Evolutionary conservation across 2,329 filamentous ascomycete species (phyloP).

Genomic region (Zasmidium cellare): DNA sequence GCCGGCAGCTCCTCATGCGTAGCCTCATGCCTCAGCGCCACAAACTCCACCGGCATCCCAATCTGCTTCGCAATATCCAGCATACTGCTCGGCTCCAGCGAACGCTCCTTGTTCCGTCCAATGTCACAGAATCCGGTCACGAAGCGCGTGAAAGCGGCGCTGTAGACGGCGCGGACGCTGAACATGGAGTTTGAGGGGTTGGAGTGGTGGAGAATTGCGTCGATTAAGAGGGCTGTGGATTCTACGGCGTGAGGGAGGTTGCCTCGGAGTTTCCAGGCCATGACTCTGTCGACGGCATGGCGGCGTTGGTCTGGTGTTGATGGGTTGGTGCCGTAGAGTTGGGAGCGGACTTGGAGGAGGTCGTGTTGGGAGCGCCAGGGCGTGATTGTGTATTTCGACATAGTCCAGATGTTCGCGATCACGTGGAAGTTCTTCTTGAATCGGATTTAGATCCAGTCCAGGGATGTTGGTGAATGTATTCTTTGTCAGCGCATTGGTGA

Average conservation of each 20-base stretch:
- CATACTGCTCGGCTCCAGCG: conserved; percentile 66
- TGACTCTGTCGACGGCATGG: conserved; percentile 42
- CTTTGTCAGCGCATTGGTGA: conserved; percentile 3
- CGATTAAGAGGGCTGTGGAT: conserved; percentile 71
- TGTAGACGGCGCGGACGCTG: conserved; percentile 68
- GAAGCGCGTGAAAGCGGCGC: conserved; percentile 68
- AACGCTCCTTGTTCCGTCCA: conserved; percentile 62
- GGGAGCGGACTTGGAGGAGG: conserved; percentile 63
- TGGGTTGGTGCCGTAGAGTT: conserved; percentile 58
- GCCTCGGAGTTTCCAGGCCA: conserved; percentile 66
- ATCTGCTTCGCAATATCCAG: conserved; percentile 68
- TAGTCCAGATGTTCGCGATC: conserved; percentile 31
- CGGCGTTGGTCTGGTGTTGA: conserved; percentile 30
- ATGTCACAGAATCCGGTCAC: conserved; percentile 78
- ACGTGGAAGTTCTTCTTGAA: background rate
- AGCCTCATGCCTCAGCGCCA: conserved; percentile 85
- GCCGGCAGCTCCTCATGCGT: conserved; percentile 86
- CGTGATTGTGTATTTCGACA: conserved; percentile 72
- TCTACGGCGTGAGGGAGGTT: conserved; percentile 78
- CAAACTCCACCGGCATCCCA: conserved; percentile 73
- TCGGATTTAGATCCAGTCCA: background rate
- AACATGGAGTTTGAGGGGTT: conserved; percentile 51
- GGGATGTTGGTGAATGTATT: background rate
- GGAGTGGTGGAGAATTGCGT: conserved; percentile 67
- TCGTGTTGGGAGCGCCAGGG: conserved; percentile 69